phyloP scores from a whole-genome alignment of 106 monocot species.

The Agapanthus africanus region DNA sequence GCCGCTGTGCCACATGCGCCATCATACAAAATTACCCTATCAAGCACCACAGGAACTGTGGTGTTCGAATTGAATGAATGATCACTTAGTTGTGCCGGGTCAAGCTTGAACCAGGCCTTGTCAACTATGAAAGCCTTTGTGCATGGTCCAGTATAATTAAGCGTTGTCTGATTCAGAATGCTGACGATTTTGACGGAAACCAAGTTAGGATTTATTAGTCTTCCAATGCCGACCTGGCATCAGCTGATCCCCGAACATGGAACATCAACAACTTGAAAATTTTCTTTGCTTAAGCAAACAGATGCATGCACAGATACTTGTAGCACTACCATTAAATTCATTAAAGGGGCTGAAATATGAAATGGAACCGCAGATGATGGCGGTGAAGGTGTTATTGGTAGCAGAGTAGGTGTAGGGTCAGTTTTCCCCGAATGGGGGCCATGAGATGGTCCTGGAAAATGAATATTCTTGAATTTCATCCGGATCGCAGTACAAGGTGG shows the following conservation, averaged over 20 bases:
- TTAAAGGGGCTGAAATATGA: slow-evolving; percentile 10
- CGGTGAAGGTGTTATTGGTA: too few relatives aligned
- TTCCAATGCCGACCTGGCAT: slow-evolving; percentile 26
- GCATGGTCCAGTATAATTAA: slow-evolving; percentile 16
- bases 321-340: too few relatives aligned
- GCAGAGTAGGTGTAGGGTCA: slow-evolving; percentile 35
- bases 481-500: too few relatives aligned
- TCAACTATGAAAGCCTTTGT: slow-evolving; percentile 29
- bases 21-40: slow-evolving; percentile 22
- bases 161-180: not conserved
- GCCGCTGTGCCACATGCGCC: not conserved
- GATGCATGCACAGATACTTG: slow-evolving; percentile 38
- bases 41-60: slow-evolving; percentile 16
- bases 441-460: too few relatives aligned
- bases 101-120: slow-evolving; percentile 10
- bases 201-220: slow-evolving; percentile 2
- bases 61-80: not conserved
- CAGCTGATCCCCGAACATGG: slow-evolving; percentile 45
- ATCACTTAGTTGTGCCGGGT: slow-evolving; percentile 1
- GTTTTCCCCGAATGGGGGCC: not conserved
- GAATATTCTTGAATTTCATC: too few relatives aligned
- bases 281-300: slow-evolving; percentile 4
- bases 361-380: too few relatives aligned
- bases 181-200: not conserved
- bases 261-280: slow-evolving; percentile 2